Evolutionary conservation across 306 rosid genomes (phyloP).

Genomic region (Clitoria ternatea): DNA sequence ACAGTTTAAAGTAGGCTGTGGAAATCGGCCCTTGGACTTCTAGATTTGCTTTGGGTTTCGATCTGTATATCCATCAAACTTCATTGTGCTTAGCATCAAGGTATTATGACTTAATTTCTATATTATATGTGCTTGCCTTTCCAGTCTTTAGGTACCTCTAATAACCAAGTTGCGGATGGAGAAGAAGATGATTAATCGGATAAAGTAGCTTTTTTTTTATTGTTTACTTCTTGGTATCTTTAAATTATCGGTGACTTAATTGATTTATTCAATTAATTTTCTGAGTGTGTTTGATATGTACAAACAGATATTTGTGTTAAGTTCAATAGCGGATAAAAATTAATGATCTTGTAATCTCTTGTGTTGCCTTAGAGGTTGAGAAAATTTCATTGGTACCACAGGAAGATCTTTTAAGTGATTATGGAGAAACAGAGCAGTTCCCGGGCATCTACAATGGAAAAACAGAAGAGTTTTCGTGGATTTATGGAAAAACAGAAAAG

Average conservation of each 20-base stretch:
- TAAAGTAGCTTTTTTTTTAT: background rate
- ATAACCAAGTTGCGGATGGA: background rate
- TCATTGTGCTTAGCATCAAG: slow-evolving; percentile 26
- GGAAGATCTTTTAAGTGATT: slow-evolving; percentile 2
- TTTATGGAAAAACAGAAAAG: slow-evolving; percentile 70
- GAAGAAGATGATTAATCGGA: background rate
- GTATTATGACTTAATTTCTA: slow-evolving; percentile 10
- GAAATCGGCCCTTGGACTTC: slow-evolving; percentile 5
- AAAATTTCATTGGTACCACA: background rate
- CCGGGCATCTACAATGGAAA: slow-evolving; percentile 47
- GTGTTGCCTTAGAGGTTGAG: background rate
- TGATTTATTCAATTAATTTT: background rate
- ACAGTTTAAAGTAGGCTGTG: slow-evolving; percentile 7
- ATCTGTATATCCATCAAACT: slow-evolving; percentile 12
- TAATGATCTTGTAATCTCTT: background rate
- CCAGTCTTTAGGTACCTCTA: slow-evolving; percentile 1
- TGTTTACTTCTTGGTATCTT: background rate
- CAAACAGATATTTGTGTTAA: background rate
- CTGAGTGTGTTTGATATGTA: background rate
- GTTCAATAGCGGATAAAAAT: background rate
- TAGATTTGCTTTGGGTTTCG: slow-evolving; percentile 20
- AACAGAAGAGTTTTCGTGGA: slow-evolving; percentile 81
- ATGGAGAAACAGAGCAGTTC: slow-evolving; percentile 37
- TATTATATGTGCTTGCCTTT: slow-evolving; percentile 9
- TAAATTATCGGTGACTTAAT: background rate